These are phyloP conservation scores for Picochlorum sp. DNA, from an alignment of 139 green algal genomes.

Conservation along the genomic window DNA sequence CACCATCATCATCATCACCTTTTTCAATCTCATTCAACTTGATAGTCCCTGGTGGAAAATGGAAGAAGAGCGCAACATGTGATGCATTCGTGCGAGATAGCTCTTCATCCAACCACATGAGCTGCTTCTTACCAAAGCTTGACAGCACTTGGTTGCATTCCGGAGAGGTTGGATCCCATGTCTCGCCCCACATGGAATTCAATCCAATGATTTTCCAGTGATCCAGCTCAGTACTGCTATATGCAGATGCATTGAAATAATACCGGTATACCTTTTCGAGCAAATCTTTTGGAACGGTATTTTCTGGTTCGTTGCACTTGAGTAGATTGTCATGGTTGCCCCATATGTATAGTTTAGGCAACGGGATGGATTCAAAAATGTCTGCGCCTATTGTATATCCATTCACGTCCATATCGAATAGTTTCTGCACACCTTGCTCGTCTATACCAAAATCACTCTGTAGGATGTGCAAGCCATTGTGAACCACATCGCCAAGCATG, in stretches of 20 bases:
- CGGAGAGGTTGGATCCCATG: not conserved
- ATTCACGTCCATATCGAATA: not conserved
- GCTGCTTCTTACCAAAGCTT: not conserved
- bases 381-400: not conserved
- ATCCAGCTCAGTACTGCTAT: not conserved
- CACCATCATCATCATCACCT: not conserved
- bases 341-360: not conserved
- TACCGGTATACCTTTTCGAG: not conserved
- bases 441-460: not conserved
- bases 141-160: not conserved
- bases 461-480: not conserved
- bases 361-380: not conserved
- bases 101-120: not conserved
- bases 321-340: not conserved
- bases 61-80: not conserved
- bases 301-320: not conserved
- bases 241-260: not conserved
- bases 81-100: not conserved
- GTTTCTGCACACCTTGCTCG: not conserved
- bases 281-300: not conserved
- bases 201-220: not conserved
- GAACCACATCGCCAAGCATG: not conserved
- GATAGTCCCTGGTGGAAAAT: not conserved
- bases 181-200: not conserved
- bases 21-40: constrained; percentile 2